A percentile compares a stretch with the other conserved stretches of the same genome.
Conservation (phyloP, 129 eudicot genomes). For the Escallonia rubra region DNA sequence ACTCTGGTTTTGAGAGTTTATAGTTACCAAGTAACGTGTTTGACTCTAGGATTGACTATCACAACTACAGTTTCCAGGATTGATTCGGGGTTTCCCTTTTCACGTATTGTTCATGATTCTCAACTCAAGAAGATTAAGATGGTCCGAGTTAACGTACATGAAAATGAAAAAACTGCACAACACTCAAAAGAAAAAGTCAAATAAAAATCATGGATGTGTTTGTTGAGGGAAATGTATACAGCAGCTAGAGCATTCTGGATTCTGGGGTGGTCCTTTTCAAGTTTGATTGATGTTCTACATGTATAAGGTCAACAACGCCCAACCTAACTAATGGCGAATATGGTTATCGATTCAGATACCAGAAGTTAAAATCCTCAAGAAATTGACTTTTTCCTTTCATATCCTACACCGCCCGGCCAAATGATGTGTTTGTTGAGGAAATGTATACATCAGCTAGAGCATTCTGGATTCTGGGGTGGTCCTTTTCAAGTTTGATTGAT, state of each 20-base stretch:
- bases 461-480: constrained; percentile 1
- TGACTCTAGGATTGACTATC: no score
- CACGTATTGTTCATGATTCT: no score
- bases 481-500: constrained; percentile 8
- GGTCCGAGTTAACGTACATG: no score
- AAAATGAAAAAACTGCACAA: no score
- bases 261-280: constrained; percentile 10
- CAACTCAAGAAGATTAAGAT: no score
- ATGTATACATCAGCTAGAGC: neutral
- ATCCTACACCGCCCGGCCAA: constrained; percentile 12
- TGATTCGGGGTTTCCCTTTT: no score
- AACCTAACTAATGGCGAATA: constrained; percentile 18
- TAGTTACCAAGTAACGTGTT: no score
- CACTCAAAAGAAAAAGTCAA: no score
- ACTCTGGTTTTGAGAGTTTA: no score
- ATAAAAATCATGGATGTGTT: neutral
- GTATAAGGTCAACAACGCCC: constrained; percentile 5
- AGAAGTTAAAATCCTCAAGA: neutral
- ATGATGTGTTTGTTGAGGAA: neutral
- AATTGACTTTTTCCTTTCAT: constrained; percentile 12
- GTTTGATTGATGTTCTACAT: neutral
- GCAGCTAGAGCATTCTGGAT: neutral
- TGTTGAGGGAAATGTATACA: neutral
- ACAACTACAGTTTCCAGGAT: no score
- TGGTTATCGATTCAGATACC: neutral